Conservation (phyloP, 2,329 filamentous ascomycete genomes). For the Penicillium sp. region DNA sequence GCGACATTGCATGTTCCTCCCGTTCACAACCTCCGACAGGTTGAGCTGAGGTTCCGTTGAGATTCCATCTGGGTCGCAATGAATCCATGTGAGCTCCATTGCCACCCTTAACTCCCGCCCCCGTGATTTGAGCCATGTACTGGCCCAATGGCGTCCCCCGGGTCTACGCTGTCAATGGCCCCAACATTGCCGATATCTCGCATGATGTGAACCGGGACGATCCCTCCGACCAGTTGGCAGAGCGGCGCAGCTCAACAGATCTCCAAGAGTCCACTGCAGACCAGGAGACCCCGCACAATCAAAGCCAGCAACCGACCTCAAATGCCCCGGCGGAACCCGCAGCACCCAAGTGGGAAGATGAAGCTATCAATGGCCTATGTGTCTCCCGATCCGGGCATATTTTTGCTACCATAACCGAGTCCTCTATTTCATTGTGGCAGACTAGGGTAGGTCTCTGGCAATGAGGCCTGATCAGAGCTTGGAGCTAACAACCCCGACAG, state of each 20-base stretch:
- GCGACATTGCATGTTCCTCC: constrained; percentile 4
- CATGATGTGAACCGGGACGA: constrained; percentile 27
- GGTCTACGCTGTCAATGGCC: constrained; percentile 49
- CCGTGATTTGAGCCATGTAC: constrained; percentile 44
- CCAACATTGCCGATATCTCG: constrained; percentile 32
- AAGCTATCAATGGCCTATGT: constrained; percentile 69
- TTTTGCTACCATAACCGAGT: constrained; percentile 83
- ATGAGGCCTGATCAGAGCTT: constrained; percentile 18
- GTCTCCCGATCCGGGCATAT: constrained; percentile 75
- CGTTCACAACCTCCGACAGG: constrained; percentile 1
- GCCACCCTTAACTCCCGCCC: constrained; percentile 27
- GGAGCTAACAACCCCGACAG: constrained; percentile 47
- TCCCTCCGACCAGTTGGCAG: constrained; percentile 15
- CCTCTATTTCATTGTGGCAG: constrained; percentile 92
- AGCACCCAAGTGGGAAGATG: constrained; percentile 50
- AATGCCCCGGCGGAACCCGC: constrained; percentile 26
- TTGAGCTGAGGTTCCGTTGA: constrained; percentile 2
- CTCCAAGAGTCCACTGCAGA: constrained; percentile 13
- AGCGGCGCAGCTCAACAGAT: constrained; percentile 27
- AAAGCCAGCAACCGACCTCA: constrained; percentile 6
- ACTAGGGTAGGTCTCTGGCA: constrained; percentile 64
- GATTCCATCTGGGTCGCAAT: constrained; percentile 35
- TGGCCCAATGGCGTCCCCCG: constrained; percentile 51
- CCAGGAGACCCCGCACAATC: neutral
- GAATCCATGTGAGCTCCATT: constrained; percentile 37